These are phyloP conservation scores for Begonia masoniana DNA, from an alignment of 306 rosid species.

Conservation along the genomic window DNA sequence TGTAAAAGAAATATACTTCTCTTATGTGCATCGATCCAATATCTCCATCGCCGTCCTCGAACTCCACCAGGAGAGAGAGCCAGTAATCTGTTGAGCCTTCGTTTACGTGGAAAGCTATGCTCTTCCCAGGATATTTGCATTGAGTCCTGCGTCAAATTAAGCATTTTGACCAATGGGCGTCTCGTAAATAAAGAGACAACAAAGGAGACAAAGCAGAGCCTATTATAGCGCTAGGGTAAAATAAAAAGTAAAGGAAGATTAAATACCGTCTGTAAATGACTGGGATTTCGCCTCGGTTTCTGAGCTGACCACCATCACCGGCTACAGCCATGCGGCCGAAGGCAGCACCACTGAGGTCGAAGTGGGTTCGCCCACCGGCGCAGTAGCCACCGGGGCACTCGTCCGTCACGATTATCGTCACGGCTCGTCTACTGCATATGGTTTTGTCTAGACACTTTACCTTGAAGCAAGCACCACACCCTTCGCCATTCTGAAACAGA, in stretches of 20 bases:
- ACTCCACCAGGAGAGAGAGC: slow-evolving; percentile 70
- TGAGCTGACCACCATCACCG: slow-evolving; percentile 44
- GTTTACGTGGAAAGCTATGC: slow-evolving; percentile 61
- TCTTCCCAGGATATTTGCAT: slow-evolving; percentile 56
- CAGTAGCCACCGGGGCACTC: slow-evolving; percentile 76
- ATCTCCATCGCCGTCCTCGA: slow-evolving; percentile 86
- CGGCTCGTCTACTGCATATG: slow-evolving; percentile 67
- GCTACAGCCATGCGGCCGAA: slow-evolving; percentile 73
- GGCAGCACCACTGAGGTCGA: slow-evolving; percentile 87
- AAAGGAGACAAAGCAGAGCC: neutral
- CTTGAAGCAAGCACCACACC: slow-evolving; percentile 84
- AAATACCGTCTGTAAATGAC: slow-evolving; percentile 52
- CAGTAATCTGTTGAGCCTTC: slow-evolving; percentile 86
- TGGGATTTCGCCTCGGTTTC: slow-evolving; percentile 56
- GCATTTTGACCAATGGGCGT: neutral
- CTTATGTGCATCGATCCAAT: slow-evolving; percentile 64
- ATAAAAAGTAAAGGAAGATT: neutral
- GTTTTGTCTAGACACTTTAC: slow-evolving; percentile 55
- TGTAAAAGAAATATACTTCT: slow-evolving; percentile 30
- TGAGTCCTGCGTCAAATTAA: slow-evolving; percentile 34
- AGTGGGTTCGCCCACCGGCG: slow-evolving; percentile 47
- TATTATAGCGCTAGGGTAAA: no score
- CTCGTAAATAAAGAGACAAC: neutral
- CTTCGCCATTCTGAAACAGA: slow-evolving; percentile 61
- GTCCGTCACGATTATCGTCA: slow-evolving; percentile 66